Evolutionary conservation across 495 filamentous ascomycete species (phyloP).

Genomic region (Penicillium coprophilum): DNA sequence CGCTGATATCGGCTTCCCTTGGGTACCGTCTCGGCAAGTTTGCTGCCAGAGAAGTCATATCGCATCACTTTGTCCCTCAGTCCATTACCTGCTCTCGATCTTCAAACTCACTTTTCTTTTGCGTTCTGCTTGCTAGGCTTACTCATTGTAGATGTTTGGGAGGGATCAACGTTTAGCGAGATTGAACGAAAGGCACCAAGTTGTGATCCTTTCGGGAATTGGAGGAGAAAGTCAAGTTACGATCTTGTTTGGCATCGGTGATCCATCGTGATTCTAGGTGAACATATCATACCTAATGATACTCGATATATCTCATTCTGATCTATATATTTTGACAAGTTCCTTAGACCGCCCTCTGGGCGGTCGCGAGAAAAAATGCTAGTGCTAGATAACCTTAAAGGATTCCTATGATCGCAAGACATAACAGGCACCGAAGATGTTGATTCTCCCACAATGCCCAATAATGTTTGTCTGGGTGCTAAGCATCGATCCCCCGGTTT

Average conservation of each 20-base stretch:
- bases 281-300: neutral
- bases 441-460: neutral
- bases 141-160: neutral
- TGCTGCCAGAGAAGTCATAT: neutral
- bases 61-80: neutral
- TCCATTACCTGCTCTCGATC: too few species aligned
- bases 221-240: neutral
- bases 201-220: too few species aligned
- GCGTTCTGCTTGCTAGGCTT: neutral
- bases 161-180: neutral
- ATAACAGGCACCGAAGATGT: neutral
- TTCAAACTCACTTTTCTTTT: neutral
- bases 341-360: too few species aligned
- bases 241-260: neutral
- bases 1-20: neutral
- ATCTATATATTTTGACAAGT: too few species aligned
- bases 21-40: neutral
- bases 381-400: slow-evolving; percentile 1
- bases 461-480: neutral
- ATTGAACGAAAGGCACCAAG: neutral
- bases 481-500: slow-evolving; percentile 1
- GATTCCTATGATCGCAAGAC: neutral
- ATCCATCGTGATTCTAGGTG: slow-evolving; percentile 1
- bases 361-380: too few species aligned
- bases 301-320: too few species aligned